Percentiles rank a stretch among this genome's conserved stretches.
Evolutionary conservation across 345 rosid genomes (phyloP).

Genomic region (Rhizophora mangle): DNA sequence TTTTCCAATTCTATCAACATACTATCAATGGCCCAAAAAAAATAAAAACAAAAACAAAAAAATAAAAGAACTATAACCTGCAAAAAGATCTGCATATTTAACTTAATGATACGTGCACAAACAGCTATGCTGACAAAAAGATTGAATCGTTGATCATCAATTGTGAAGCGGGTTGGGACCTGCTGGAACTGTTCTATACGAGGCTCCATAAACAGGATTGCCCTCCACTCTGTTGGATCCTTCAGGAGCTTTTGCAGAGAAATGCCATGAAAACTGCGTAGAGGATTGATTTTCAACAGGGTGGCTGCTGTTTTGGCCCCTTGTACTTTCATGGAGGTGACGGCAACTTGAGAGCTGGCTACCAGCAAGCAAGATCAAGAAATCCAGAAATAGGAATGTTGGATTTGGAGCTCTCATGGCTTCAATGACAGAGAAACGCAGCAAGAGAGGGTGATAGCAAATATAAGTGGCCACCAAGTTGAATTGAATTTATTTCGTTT

Average conservation of each 20-base stretch:
- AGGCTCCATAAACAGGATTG: constrained; percentile 34
- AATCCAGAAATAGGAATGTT: constrained; percentile 8
- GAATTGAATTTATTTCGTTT: not conserved
- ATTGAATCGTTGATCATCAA: constrained; percentile 16
- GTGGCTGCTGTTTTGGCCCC: constrained; percentile 6
- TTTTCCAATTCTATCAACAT: constrained; percentile 17
- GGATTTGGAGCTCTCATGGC: constrained; percentile 21
- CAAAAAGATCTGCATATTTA: constrained; percentile 17
- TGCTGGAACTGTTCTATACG: constrained; percentile 42
- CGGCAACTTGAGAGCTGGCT: constrained; percentile 31
- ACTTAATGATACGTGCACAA: not conserved
- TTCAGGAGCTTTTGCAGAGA: constrained; percentile 26
- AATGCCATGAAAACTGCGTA: constrained; percentile 21
- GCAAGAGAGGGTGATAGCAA: not conserved
- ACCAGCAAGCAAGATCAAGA: constrained; percentile 18
- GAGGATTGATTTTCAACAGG: not conserved
- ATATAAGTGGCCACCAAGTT: not conserved
- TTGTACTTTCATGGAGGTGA: not conserved
- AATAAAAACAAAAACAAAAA: not conserved
- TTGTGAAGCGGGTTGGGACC: constrained; percentile 68
- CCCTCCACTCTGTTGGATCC: constrained; percentile 15
- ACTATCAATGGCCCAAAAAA: constrained; percentile 18
- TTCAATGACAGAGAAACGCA: not conserved
- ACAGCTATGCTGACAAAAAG: constrained; percentile 4
- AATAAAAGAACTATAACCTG: constrained; percentile 23